phyloP scores from a whole-genome alignment of 805 yeast genomes.

The Sungouiella blattae region DNA sequence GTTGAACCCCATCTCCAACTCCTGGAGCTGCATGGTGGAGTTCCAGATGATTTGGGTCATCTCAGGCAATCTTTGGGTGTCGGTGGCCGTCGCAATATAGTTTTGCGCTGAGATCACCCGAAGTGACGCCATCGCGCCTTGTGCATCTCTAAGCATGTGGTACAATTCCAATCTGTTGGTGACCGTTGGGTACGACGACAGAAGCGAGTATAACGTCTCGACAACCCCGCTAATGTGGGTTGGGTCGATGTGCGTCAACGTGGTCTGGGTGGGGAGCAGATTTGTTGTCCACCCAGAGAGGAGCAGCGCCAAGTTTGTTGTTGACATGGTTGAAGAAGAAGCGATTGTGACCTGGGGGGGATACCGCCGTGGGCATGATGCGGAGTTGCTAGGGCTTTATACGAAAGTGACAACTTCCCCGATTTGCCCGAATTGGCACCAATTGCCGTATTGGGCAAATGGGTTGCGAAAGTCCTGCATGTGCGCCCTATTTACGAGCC shows the following conservation, averaged over 20 bases:
- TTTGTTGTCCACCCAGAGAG: slow-evolving; percentile 18
- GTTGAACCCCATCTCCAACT: slow-evolving; percentile 17
- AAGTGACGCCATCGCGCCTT: slow-evolving; percentile 21
- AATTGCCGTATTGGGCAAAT: no score
- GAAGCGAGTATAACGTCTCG: slow-evolving; percentile 10
- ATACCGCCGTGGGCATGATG: no score
- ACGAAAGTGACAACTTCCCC: no score
- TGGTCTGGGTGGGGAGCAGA: slow-evolving; percentile 17
- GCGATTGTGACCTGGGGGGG: no score
- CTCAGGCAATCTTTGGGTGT: slow-evolving; percentile 17
- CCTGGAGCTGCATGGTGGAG: slow-evolving; percentile 18
- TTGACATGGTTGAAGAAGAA: no score
- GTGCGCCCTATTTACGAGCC: no score
- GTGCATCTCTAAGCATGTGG: slow-evolving; percentile 11
- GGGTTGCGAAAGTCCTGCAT: no score
- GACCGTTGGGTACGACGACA: slow-evolving; percentile 14
- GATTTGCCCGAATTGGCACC: no score
- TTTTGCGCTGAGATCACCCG: slow-evolving; percentile 17
- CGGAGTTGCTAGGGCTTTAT: no score
- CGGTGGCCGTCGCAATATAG: slow-evolving; percentile 22
- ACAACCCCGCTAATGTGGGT: slow-evolving; percentile 9
- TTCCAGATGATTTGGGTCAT: slow-evolving; percentile 17
- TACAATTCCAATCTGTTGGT: slow-evolving; percentile 14
- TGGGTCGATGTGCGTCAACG: slow-evolving; percentile 16
- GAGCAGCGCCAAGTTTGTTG: no score